Percentiles rank a stretch among this genome's conserved stretches.
These are phyloP conservation scores for Ceratobasidium sp. DNA, from an alignment of 1,284 basidiomycete genomes.

Conservation along the genomic window DNA sequence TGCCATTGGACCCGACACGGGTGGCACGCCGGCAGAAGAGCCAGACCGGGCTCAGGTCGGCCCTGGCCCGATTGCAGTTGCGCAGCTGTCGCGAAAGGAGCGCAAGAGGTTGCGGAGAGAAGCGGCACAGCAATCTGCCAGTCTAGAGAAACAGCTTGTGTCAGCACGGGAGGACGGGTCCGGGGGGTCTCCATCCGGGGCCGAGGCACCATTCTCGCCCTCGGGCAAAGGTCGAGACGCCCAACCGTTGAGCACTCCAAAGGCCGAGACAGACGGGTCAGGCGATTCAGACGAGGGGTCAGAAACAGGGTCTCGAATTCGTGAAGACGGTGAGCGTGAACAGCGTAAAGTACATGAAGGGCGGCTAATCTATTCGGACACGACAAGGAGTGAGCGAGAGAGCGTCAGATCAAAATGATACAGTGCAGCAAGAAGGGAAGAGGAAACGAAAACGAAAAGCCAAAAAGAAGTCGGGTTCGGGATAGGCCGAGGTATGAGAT, in stretches of 20 bases:
- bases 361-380: constrained; percentile 22
- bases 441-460: constrained; percentile 40
- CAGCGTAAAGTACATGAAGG: constrained; percentile 30
- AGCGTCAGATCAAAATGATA: constrained; percentile 19
- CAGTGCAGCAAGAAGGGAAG: constrained; percentile 28
- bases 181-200: neutral
- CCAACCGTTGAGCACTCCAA: constrained; percentile 2
- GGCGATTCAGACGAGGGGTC: neutral
- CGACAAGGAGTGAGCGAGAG: constrained; percentile 19
- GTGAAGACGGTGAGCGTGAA: constrained; percentile 26
- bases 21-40: neutral
- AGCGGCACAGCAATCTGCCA: neutral
- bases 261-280: constrained; percentile 11
- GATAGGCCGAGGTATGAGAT: constrained; percentile 12
- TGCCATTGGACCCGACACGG: neutral
- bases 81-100: constrained; percentile 38
- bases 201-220: neutral
- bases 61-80: constrained; percentile 5
- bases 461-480: constrained; percentile 17
- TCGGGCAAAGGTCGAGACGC: neutral
- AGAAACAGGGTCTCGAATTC: constrained; percentile 28
- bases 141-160: neutral
- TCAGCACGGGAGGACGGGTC: neutral
- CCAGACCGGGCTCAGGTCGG: constrained; percentile 5
- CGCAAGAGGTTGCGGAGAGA: constrained; percentile 32